A percentile compares a stretch with the other conserved stretches of the same genome.
Conservation (phyloP, 345 rosid genomes). For the Eucalyptus tenuipes region DNA sequence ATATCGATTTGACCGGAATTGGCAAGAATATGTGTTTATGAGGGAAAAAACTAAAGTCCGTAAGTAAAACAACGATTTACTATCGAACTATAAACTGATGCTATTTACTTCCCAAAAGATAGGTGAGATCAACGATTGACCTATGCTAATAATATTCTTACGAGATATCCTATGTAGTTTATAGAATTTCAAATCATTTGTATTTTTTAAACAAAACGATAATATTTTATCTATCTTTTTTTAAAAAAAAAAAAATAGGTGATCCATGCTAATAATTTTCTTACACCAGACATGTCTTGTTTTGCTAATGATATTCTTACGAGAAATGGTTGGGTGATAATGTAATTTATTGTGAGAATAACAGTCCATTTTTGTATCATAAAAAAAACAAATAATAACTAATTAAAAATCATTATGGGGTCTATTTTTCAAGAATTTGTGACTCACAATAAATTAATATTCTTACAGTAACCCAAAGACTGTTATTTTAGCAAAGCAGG, state of each 20-base stretch:
- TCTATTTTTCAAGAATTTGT: rapidly evolving
- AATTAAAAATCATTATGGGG: no score
- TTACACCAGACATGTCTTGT: neutral
- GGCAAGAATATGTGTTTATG: neutral
- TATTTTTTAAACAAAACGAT: no score
- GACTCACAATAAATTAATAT: no score
- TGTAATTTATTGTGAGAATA: no score
- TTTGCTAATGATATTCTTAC: no score
- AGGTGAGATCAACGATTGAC: neutral
- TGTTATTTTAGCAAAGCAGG: no score
- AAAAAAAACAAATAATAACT: no score
- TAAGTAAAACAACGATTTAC: neutral
- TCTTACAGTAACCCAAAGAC: rapidly evolving
- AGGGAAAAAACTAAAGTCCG: neutral
- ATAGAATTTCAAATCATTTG: neutral
- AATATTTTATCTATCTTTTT: neutral
- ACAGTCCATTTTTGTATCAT: rapidly evolving
- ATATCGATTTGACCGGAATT: neutral
- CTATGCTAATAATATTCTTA: neutral
- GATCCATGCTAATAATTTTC: neutral
- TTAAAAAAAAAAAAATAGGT: neutral
- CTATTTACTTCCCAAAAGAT: neutral
- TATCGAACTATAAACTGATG: neutral
- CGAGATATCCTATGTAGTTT: neutral
- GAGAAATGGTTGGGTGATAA: no score